These are phyloP conservation scores for Fragilaria radians DNA, from an alignment of 108 stramenopile genomes.

Conservation along the genomic window DNA sequence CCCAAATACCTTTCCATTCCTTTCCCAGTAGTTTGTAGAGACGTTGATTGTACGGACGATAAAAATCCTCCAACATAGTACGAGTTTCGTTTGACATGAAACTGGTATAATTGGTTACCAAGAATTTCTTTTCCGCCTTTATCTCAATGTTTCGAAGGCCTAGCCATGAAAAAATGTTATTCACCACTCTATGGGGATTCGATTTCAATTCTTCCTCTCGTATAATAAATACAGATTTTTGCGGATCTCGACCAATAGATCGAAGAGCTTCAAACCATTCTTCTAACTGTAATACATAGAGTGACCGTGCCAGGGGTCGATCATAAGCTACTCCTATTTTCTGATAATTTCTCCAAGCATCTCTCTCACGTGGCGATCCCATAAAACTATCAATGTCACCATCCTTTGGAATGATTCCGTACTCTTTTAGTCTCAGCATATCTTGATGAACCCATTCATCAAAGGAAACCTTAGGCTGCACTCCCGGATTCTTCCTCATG, in stretches of 20 bases:
- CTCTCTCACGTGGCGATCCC: not conserved
- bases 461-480: not conserved
- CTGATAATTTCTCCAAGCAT: constrained; percentile 3
- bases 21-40: constrained; percentile 7
- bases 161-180: constrained; percentile 1
- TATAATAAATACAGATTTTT: constrained; percentile 6
- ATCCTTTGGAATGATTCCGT: not conserved
- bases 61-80: constrained; percentile 7
- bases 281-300: constrained; percentile 19
- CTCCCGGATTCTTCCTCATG: not conserved
- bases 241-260: constrained; percentile 15
- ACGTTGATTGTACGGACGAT: constrained; percentile 8
- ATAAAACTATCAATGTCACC: not conserved
- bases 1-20: constrained; percentile 6
- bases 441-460: constrained; percentile 5
- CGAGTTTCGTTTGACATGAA: not conserved
- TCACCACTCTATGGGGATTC: not conserved
- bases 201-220: constrained; percentile 7
- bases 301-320: constrained; percentile 8
- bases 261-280: constrained; percentile 18
- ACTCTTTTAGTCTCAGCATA: not conserved
- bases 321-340: not conserved
- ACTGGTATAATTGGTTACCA: not conserved
- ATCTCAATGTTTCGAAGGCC: not conserved
- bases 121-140: not conserved